A percentile compares a stretch with the other conserved stretches of the same genome.
Evolutionary conservation across 441 rosid species (phyloP).

Genomic region (Jatropha podagrica): DNA sequence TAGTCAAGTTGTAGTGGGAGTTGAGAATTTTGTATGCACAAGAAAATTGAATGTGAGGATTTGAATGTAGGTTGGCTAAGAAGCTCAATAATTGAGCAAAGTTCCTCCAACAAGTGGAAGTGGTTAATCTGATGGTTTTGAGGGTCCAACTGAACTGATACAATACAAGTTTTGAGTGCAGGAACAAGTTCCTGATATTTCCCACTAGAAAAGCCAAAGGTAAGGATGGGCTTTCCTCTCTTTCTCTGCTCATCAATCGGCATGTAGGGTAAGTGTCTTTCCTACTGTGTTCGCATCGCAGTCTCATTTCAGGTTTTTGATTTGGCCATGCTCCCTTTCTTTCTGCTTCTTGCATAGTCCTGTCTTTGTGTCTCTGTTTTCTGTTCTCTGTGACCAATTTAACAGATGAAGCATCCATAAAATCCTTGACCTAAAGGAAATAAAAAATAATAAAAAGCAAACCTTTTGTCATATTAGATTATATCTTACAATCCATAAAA

Average conservation of each 20-base stretch:
- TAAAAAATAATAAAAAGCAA: no score
- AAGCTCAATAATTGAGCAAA: background rate
- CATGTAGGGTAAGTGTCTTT: conserved; percentile 5
- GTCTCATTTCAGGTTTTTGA: background rate
- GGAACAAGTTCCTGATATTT: background rate
- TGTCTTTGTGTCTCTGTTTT: background rate
- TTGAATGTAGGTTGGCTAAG: background rate
- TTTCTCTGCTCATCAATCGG: background rate
- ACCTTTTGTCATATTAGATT: no score
- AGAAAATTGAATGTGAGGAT: background rate
- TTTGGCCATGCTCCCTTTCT: background rate
- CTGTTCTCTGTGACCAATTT: no score
- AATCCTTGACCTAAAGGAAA: no score
- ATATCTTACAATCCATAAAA: no score
- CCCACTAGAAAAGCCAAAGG: background rate
- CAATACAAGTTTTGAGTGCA: no score
- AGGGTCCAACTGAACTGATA: background rate
- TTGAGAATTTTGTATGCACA: no score
- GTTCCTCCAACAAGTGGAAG: background rate
- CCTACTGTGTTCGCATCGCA: background rate
- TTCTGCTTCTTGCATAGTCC: conserved; percentile 14
- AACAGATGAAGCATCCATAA: no score
- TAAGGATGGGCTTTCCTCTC: no score
- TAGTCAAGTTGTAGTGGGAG: no score
- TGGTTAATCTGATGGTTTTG: background rate